phyloP scores from a whole-genome alignment of 768 basidiomycete genomes.

The Collybia nuda region DNA sequence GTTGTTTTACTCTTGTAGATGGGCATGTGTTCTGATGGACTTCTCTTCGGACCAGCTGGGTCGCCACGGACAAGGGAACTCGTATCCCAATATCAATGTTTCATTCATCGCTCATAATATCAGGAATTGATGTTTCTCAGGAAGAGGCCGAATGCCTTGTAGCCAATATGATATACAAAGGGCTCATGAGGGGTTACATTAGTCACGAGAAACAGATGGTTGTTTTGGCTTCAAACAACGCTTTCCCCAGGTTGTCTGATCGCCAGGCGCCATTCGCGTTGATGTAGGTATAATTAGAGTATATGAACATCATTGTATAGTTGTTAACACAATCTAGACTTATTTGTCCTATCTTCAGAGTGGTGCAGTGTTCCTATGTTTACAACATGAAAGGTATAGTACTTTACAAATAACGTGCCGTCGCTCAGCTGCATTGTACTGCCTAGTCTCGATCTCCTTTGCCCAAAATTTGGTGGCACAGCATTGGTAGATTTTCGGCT shows the following conservation, averaged over 20 bases:
- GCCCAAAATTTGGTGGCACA: too few species aligned
- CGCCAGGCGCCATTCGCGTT: slow-evolving; percentile 52
- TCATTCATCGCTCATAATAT: slow-evolving; percentile 69
- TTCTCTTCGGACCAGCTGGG: slow-evolving; percentile 60
- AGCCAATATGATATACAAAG: slow-evolving; percentile 94
- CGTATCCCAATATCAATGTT: slow-evolving; percentile 84
- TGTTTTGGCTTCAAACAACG: slow-evolving; percentile 75
- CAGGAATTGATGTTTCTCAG: slow-evolving; percentile 64
- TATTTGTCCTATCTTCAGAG: too few species aligned
- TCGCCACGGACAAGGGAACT: slow-evolving; percentile 67
- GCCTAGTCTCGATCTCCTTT: too few species aligned
- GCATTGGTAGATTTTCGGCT: too few species aligned
- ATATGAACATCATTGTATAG: too few species aligned
- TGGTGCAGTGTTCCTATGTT: too few species aligned
- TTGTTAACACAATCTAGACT: too few species aligned
- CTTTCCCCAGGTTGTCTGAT: slow-evolving; percentile 78
- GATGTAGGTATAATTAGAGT: slow-evolving; percentile 18
- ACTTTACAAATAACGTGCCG: too few species aligned
- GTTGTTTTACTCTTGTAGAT: slow-evolving; percentile 21
- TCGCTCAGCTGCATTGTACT: too few species aligned
- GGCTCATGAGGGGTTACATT: slow-evolving; percentile 92
- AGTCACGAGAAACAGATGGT: slow-evolving; percentile 95
- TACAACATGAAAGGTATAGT: too few species aligned
- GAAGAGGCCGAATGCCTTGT: slow-evolving; percentile 94
- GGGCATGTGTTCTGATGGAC: background rate